These are phyloP conservation scores for Inosperma sp. DNA, from an alignment of 768 basidiomycete genomes.

Conservation along the genomic window DNA sequence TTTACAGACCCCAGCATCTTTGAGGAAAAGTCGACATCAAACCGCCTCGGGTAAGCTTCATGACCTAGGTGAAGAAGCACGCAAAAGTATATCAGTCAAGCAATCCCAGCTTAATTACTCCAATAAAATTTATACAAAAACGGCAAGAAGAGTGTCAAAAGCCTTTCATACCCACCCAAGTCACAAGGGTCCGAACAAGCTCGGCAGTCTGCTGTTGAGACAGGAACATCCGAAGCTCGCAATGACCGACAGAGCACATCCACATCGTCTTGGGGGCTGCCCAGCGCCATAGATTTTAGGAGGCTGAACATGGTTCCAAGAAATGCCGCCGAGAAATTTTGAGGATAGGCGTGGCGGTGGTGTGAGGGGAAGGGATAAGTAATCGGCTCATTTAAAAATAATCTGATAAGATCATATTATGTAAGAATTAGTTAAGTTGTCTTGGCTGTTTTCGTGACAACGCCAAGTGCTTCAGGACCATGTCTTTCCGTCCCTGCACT, in stretches of 20 bases:
- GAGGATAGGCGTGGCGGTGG: slow-evolving; percentile 14
- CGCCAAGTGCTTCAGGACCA: slow-evolving; percentile 6
- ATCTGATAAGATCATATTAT: slow-evolving; percentile 5
- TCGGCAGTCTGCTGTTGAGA: slow-evolving; percentile 64
- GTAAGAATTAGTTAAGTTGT: slow-evolving; percentile 6
- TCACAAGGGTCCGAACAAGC: slow-evolving; percentile 76
- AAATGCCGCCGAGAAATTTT: too few species aligned
- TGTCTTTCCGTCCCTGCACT: slow-evolving; percentile 17
- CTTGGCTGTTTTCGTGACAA: too few species aligned
- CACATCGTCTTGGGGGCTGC: slow-evolving; percentile 31
- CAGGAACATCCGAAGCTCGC: slow-evolving; percentile 54
- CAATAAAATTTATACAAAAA: slow-evolving; percentile 20
- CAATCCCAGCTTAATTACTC: slow-evolving; percentile 20
- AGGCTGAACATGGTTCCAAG: slow-evolving; percentile 45
- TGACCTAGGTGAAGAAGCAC: slow-evolving; percentile 48
- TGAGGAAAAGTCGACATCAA: slow-evolving; percentile 74
- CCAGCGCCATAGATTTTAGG: slow-evolving; percentile 40
- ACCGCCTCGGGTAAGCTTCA: slow-evolving; percentile 65
- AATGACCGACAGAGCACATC: slow-evolving; percentile 48
- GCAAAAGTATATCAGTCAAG: slow-evolving; percentile 14
- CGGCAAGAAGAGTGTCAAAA: not conserved
- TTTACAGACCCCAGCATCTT: slow-evolving; percentile 84
- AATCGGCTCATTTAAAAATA: not conserved
- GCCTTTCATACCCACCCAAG: slow-evolving; percentile 40
- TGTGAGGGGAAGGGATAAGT: slow-evolving; percentile 8